These are phyloP conservation scores for Aspergillus conjunctus DNA, from an alignment of 495 filamentous ascomycete species.

Conservation along the genomic window DNA sequence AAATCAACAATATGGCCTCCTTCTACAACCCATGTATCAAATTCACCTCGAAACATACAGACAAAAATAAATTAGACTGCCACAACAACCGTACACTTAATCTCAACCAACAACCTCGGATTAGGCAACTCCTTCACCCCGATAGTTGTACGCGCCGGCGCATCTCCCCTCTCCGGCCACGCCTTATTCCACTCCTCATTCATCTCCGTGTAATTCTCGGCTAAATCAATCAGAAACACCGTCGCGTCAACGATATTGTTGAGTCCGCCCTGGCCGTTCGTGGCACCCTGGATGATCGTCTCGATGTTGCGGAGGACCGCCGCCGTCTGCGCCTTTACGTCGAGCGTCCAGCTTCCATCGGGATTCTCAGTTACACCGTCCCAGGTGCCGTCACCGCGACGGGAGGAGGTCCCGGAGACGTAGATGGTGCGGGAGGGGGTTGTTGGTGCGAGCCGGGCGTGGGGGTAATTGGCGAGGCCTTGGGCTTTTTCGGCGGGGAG, in stretches of 20 bases:
- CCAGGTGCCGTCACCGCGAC: constrained; percentile 28
- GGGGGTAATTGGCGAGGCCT: constrained; percentile 38
- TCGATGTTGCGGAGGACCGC: constrained; percentile 37
- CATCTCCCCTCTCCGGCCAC: constrained; percentile 33
- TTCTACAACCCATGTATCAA: too few relatives aligned
- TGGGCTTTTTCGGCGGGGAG: constrained; percentile 31
- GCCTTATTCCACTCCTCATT: constrained; percentile 41
- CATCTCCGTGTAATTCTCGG: constrained; percentile 36
- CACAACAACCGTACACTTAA: constrained; percentile 34
- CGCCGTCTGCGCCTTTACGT: constrained; percentile 38
- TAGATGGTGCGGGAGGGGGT: constrained; percentile 30
- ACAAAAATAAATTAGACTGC: neutral
- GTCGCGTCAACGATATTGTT: constrained; percentile 37
- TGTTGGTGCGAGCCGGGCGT: constrained; percentile 30
- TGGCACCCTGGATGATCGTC: constrained; percentile 34
- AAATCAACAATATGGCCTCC: too few relatives aligned
- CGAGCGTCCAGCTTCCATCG: constrained; percentile 30
- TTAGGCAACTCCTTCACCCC: constrained; percentile 40
- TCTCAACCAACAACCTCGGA: constrained; percentile 38
- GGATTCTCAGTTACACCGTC: constrained; percentile 30
- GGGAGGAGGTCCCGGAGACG: constrained; percentile 35
- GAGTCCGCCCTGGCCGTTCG: constrained; percentile 31
- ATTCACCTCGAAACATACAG: neutral
- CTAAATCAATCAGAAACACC: constrained; percentile 36
- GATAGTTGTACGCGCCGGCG: constrained; percentile 38